A percentile compares a stretch with the other conserved stretches of the same genome.
These are phyloP conservation scores for Xylaria scruposa DNA, from an alignment of 495 filamentous ascomycete genomes.

Conservation along the genomic window DNA sequence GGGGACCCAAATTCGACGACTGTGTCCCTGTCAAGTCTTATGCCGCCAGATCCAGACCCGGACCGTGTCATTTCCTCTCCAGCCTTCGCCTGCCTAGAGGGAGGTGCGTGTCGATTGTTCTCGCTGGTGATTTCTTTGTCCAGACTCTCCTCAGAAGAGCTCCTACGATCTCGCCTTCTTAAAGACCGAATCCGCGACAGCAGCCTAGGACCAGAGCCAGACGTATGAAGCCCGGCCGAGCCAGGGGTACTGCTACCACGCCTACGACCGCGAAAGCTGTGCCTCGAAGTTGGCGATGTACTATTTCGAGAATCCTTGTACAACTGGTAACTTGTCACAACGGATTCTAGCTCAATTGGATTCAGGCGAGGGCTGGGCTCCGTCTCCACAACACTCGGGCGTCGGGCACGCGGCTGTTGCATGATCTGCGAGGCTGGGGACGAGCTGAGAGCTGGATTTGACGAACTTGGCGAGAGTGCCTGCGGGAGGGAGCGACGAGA, in stretches of 20 bases:
- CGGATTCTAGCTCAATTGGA: conserved; percentile 40
- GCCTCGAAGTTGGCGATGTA: conserved; percentile 4
- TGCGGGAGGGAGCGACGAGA: conserved; percentile 30
- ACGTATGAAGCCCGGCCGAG: not conserved
- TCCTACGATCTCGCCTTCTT: conserved; percentile 17
- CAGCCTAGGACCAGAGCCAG: conserved; percentile 15
- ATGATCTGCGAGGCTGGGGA: conserved; percentile 38
- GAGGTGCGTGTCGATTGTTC: conserved; percentile 1
- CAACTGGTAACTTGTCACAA: conserved; percentile 47
- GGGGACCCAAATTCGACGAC: conserved; percentile 45
- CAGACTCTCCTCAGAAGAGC: conserved; percentile 21
- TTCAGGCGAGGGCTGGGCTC: conserved; percentile 50
- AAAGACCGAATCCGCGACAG: conserved; percentile 30
- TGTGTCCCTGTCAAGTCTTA: conserved; percentile 36
- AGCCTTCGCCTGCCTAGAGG: not conserved
- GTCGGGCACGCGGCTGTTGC: conserved; percentile 38
- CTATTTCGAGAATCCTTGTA: conserved; percentile 36
- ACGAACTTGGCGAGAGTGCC: conserved; percentile 28
- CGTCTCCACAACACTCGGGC: conserved; percentile 49
- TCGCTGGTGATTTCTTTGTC: conserved; percentile 8
- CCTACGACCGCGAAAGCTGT: not conserved
- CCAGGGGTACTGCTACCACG: conserved; percentile 11
- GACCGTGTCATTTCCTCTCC: conserved; percentile 39
- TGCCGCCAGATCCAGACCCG: conserved; percentile 37
- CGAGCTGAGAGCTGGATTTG: conserved; percentile 26